Conservation (phyloP, 768 basidiomycete species). For the Hypsizygus marmoreus region DNA sequence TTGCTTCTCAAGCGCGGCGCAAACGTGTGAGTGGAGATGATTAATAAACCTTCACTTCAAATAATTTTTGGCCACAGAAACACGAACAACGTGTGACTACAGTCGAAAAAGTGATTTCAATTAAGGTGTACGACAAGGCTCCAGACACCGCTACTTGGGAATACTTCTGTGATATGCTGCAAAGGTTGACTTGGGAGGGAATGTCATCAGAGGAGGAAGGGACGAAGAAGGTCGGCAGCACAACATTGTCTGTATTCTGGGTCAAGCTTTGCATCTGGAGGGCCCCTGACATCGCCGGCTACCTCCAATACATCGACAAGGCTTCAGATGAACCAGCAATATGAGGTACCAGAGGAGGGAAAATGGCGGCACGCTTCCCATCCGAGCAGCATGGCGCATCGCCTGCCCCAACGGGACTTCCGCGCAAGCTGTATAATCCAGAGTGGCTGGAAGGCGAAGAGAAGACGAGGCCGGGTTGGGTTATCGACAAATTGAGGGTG, state of each 20-base stretch:
- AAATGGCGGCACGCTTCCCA: not conserved
- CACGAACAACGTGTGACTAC: not conserved
- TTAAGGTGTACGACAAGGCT: not conserved
- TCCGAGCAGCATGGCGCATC: not conserved
- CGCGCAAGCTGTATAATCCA: slow-evolving; percentile 7
- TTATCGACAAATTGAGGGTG: slow-evolving; percentile 5
- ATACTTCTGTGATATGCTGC: slow-evolving; percentile 2
- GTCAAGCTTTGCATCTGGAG: slow-evolving; percentile 10
- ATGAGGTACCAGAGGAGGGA: slow-evolving; percentile 1
- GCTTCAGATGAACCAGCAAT: not conserved
- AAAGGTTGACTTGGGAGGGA: slow-evolving; percentile 2
- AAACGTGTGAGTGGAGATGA: not conserved
- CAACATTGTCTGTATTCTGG: not conserved
- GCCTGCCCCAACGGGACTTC: slow-evolving; percentile 1
- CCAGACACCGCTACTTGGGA: slow-evolving; percentile 8
- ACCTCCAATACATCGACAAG: slow-evolving; percentile 8
- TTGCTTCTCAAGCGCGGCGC: not conserved
- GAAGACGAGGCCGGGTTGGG: not conserved
- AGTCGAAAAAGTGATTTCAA: not conserved
- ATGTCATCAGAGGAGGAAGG: slow-evolving; percentile 17
- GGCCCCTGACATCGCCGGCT: not conserved
- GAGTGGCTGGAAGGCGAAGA: slow-evolving; percentile 8
- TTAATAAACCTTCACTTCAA: too few relatives aligned
- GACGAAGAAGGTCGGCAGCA: not conserved
- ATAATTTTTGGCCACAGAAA: slow-evolving; percentile 1